These are phyloP conservation scores for Cadophora sp. DNA, from an alignment of 2,329 filamentous ascomycete species.

Conservation along the genomic window DNA sequence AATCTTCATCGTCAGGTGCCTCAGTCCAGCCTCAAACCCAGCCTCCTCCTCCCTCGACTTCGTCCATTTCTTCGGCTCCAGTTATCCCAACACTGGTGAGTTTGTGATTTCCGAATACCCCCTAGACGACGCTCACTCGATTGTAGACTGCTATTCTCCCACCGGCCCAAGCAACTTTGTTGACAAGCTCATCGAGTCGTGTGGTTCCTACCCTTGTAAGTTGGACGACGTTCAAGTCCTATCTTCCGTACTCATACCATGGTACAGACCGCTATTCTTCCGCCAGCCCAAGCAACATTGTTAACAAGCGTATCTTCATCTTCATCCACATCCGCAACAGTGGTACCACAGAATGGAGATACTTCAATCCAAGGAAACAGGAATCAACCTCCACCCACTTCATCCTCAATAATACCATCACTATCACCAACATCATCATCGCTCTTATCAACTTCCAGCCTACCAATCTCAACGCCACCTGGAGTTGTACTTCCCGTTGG, in stretches of 20 bases:
- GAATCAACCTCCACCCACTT: background rate
- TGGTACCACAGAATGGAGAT: background rate
- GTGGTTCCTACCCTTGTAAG: slow-evolving; percentile 7
- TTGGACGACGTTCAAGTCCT: background rate
- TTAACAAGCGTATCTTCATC: background rate
- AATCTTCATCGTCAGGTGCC: slow-evolving; percentile 3
- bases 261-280: slow-evolving; percentile 7
- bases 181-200: slow-evolving; percentile 2
- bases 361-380: slow-evolving; percentile 2
- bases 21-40: background rate
- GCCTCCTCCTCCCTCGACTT: slow-evolving; percentile 3
- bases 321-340: background rate
- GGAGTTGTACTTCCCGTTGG: background rate
- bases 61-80: background rate
- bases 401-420: background rate
- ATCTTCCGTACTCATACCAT: background rate
- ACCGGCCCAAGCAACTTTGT: slow-evolving; percentile 9
- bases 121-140: background rate
- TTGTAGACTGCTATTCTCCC: slow-evolving; percentile 11
- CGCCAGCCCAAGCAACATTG: background rate
- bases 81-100: slow-evolving; percentile 1
- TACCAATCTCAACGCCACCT: background rate
- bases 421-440: background rate
- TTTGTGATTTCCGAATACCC: background rate
- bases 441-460: background rate